A percentile compares a stretch with the other conserved stretches of the same genome.
These are phyloP conservation scores for Sextonia rubra DNA, from an alignment of 164 flowering plant genomes.

Conservation along the genomic window DNA sequence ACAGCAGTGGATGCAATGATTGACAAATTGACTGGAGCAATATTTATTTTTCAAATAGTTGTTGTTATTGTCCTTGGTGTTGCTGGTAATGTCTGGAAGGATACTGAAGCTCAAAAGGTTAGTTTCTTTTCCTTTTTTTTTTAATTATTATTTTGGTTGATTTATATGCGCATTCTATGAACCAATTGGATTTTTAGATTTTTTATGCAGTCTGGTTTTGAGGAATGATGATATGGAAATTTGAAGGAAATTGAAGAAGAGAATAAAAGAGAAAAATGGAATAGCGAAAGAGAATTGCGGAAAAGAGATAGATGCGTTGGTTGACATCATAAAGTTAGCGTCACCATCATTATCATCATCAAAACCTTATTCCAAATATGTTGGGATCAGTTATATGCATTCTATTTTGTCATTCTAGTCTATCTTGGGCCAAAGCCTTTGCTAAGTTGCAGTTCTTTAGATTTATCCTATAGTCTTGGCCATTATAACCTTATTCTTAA, in stretches of 20 bases:
- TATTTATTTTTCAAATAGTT: slow-evolving; percentile 92
- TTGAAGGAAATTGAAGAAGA: neutral
- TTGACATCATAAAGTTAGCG: neutral
- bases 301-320: neutral
- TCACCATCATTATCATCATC: too few relatives aligned
- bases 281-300: neutral
- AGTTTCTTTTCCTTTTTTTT: slow-evolving; percentile 10
- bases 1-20: slow-evolving; percentile 97
- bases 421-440: too few relatives aligned
- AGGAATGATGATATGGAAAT: too few relatives aligned
- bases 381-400: too few relatives aligned
- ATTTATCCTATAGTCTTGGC: too few relatives aligned
- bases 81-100: slow-evolving; percentile 98
- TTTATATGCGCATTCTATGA: neutral
- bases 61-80: slow-evolving; percentile 90
- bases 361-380: too few relatives aligned
- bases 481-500: too few relatives aligned
- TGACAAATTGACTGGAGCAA: slow-evolving; percentile 98
- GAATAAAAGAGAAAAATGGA: neutral
- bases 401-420: too few relatives aligned
- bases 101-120: slow-evolving; percentile 94
- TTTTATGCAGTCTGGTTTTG: too few relatives aligned
- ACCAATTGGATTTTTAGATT: too few relatives aligned
- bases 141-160: neutral
- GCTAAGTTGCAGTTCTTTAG: too few relatives aligned